Percentiles rank a stretch among this genome's conserved stretches.
These are phyloP conservation scores for Chrysosporium keratinophilum DNA, from an alignment of 2,329 filamentous ascomycete species.

Conservation along the genomic window DNA sequence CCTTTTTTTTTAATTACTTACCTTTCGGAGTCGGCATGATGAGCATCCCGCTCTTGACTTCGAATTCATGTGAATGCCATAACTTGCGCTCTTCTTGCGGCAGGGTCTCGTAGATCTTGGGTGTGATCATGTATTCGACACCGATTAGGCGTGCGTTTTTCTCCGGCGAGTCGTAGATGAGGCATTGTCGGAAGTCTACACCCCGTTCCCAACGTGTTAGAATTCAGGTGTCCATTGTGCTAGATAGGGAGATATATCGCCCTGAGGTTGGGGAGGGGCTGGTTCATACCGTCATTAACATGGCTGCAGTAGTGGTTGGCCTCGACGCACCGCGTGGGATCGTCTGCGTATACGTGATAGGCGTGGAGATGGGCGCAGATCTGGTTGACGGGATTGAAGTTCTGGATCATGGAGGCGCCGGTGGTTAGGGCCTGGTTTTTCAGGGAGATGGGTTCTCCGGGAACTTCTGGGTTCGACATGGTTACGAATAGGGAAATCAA, in stretches of 20 bases:
- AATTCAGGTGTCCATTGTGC: background rate
- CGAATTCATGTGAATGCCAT: constrained; percentile 62
- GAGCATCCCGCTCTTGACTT: constrained; percentile 37
- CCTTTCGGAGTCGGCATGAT: constrained; percentile 31
- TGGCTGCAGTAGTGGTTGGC: constrained; percentile 80
- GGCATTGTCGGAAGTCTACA: constrained; percentile 66
- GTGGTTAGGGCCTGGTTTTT: constrained; percentile 32
- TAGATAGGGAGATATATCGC: background rate
- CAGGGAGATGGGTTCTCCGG: constrained; percentile 26
- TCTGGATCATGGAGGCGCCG: constrained; percentile 28
- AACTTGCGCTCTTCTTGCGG: constrained; percentile 57
- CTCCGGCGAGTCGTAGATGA: constrained; percentile 65
- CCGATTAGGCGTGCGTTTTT: constrained; percentile 65
- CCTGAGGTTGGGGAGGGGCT: too few species aligned
- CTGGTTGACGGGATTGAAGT: constrained; percentile 59
- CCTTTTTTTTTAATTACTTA: background rate
- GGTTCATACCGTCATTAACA: constrained; percentile 53
- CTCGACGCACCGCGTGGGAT: constrained; percentile 59
- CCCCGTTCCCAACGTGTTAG: background rate
- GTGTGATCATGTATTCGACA: constrained; percentile 78
- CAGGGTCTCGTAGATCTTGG: constrained; percentile 56
- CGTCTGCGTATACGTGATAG: constrained; percentile 73
- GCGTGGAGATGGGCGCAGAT: constrained; percentile 77
- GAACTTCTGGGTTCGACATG: constrained; percentile 13
- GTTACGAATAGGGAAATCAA: background rate